A percentile compares a stretch with the other conserved stretches of the same genome.
Evolutionary conservation across 805 yeast genomes (phyloP).

Genomic region (Wickerhamomyces bisporus): DNA sequence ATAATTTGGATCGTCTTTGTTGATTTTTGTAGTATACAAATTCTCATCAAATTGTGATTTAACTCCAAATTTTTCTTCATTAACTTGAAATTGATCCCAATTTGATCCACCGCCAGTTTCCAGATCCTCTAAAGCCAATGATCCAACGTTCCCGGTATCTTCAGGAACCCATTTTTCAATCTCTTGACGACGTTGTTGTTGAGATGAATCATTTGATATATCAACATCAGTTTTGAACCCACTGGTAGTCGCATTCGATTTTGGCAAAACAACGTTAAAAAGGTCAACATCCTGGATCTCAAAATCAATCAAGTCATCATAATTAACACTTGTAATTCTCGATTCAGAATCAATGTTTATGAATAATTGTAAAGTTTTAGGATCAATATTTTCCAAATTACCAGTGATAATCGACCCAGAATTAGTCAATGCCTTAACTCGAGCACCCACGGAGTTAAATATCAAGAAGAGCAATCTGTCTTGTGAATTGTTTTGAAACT

Average conservation of each 20-base stretch:
- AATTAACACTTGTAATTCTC: conserved; percentile 22
- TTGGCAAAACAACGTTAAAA: conserved; percentile 7
- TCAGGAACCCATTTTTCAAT: conserved; percentile 83
- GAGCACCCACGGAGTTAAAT: conserved; percentile 54
- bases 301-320: conserved; percentile 34
- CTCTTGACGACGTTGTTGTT: conserved; percentile 57
- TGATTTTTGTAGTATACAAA: conserved; percentile 75
- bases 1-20: conserved; percentile 71
- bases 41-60: conserved; percentile 78
- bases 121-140: conserved; percentile 15
- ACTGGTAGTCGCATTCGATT: conserved; percentile 5
- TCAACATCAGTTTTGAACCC: conserved; percentile 81
- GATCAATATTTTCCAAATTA: conserved; percentile 52
- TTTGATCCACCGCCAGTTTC: conserved; percentile 29
- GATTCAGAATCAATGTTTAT: conserved; percentile 27
- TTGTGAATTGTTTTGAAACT: conserved; percentile 27
- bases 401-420: conserved; percentile 62
- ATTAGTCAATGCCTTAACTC: conserved; percentile 51
- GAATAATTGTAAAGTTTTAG: conserved; percentile 30
- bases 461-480: conserved; percentile 54
- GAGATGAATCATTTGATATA: conserved; percentile 34
- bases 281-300: conserved; percentile 32
- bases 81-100: conserved; percentile 97
- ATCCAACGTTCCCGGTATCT: conserved; percentile 23
- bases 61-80: conserved; percentile 84